Evolutionary conservation across 2,329 filamentous ascomycete species (phyloP), one percentile per base, ranked within the genome.

Genomic region (Apiospora sp.): DNA sequence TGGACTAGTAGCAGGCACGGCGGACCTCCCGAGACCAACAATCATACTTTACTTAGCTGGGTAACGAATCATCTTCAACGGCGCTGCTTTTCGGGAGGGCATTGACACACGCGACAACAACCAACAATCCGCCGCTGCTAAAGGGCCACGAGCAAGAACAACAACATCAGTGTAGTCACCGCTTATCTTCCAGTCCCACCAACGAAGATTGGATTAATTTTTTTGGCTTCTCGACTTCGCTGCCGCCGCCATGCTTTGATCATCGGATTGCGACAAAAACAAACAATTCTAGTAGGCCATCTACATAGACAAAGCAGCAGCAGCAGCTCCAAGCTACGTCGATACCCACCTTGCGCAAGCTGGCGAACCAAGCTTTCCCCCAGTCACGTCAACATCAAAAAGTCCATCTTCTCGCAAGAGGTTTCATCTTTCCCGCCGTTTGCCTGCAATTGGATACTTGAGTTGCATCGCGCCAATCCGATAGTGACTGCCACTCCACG

Each of bases 51-150:
- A 64, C 58, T 41, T 64, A 64, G 58, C 58, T 64, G 22, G 58
- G 58, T 37, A 64, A 64, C 58, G 58, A 64, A 64, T 64, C 30
- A 64, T 64, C 58, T 64, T 64, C 58, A 64, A 64, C 58, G 58
- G 58, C 58, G 58, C 58, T 64, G 58, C 58, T 64, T 64, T 64
- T 64, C 58, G 34, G 58, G 22, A 41, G 58, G 58, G 34, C 58
- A 64, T 64, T 64, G 58, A 41, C 58, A 64, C 58, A 64, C 58
- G 58, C 58, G 58, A 64, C 58, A 64, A 64, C 58, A 41, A 41
- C 58, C 58, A 64, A 41, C 58, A 64, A 37, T 24, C 58, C 34
- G 30, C 34, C n/a, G 34, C 58, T 64, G 58, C n/a, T 10, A 58
- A 13, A 64, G 58, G 34, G 58, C 19, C 58, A 64, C 19, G 22